These are phyloP conservation scores for Chaetoceros tenuissimus DNA, from an alignment of 108 stramenopile genomes.

Conservation along the genomic window DNA sequence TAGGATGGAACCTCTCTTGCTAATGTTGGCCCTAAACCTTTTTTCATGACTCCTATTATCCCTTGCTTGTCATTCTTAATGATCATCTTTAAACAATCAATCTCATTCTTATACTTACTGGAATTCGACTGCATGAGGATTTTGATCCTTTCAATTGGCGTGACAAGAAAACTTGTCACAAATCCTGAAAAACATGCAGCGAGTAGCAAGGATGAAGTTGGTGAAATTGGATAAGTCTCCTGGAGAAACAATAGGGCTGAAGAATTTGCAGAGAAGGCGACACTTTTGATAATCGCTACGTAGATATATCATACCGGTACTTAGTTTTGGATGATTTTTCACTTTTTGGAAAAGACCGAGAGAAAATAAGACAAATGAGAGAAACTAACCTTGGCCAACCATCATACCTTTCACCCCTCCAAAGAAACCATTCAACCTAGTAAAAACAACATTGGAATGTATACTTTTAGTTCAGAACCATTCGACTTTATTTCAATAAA, in stretches of 20 bases:
- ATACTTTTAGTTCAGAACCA: no score
- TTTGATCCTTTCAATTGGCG: slow-evolving; percentile 41
- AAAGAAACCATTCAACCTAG: slow-evolving; percentile 30
- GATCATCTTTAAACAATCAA: slow-evolving; percentile 29
- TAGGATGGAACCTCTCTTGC: slow-evolving; percentile 31
- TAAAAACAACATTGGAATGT: no score
- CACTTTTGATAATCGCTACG: slow-evolving; percentile 31
- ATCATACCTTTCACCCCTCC: slow-evolving; percentile 43
- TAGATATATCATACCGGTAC: no score
- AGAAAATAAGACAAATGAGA: no score
- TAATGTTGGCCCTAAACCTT: slow-evolving; percentile 26
- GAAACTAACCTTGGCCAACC: slow-evolving; percentile 21
- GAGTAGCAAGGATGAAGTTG: slow-evolving; percentile 12
- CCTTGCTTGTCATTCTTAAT: slow-evolving; percentile 21
- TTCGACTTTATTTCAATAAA: no score
- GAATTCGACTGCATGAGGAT: slow-evolving; percentile 39
- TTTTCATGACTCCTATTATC: slow-evolving; percentile 22
- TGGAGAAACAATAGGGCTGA: slow-evolving; percentile 16
- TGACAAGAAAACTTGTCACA: slow-evolving; percentile 38
- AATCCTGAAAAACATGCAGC: slow-evolving; percentile 42
- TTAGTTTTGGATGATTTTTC: no score
- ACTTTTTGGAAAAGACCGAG: no score
- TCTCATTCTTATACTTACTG: slow-evolving; percentile 23
- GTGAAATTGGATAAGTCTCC: background rate
- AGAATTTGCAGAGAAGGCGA: slow-evolving; percentile 38